These are phyloP conservation scores for Penicillium decumbens DNA, from an alignment of 2,329 filamentous ascomycete species.

Conservation along the genomic window DNA sequence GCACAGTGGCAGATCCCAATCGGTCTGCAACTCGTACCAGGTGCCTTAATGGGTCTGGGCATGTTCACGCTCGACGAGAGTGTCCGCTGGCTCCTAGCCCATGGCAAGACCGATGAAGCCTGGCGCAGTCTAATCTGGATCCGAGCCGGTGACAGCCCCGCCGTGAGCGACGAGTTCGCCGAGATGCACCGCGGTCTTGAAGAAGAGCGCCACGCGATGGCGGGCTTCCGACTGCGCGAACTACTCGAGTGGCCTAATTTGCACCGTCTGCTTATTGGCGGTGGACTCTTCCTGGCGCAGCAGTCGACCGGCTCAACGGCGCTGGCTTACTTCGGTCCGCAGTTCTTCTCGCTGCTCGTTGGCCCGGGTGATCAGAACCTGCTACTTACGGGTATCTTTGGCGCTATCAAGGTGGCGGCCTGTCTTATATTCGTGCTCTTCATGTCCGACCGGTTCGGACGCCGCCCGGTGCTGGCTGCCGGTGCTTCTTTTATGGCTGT, in stretches of 20 bases:
- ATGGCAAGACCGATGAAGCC: slow-evolving; percentile 44
- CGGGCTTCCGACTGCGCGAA: slow-evolving; percentile 43
- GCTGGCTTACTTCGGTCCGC: slow-evolving; percentile 53
- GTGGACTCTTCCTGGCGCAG: slow-evolving; percentile 49
- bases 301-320: slow-evolving; percentile 54
- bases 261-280: slow-evolving; percentile 43
- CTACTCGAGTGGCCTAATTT: slow-evolving; percentile 46
- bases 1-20: slow-evolving; percentile 56
- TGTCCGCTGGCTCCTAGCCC: slow-evolving; percentile 49
- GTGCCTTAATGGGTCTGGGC: slow-evolving; percentile 46
- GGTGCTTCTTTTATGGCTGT: slow-evolving; percentile 45
- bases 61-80: slow-evolving; percentile 50
- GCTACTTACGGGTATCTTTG: slow-evolving; percentile 52
- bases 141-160: slow-evolving; percentile 41
- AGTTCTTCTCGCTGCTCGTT: slow-evolving; percentile 52
- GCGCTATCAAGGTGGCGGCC: slow-evolving; percentile 50
- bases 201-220: slow-evolving; percentile 44
- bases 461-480: slow-evolving; percentile 48
- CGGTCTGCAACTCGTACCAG: slow-evolving; percentile 49
- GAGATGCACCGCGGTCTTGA: slow-evolving; percentile 49
- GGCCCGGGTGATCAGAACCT: slow-evolving; percentile 45
- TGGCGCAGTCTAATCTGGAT: slow-evolving; percentile 51
- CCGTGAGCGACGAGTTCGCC: slow-evolving; percentile 45
- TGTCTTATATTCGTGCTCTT: slow-evolving; percentile 52
- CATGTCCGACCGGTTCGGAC: slow-evolving; percentile 50